A percentile compares a stretch with the other conserved stretches of the same genome.
Evolutionary conservation across 2,329 filamentous ascomycete species (phyloP).

Genomic region (Monosporascus ibericus): DNA sequence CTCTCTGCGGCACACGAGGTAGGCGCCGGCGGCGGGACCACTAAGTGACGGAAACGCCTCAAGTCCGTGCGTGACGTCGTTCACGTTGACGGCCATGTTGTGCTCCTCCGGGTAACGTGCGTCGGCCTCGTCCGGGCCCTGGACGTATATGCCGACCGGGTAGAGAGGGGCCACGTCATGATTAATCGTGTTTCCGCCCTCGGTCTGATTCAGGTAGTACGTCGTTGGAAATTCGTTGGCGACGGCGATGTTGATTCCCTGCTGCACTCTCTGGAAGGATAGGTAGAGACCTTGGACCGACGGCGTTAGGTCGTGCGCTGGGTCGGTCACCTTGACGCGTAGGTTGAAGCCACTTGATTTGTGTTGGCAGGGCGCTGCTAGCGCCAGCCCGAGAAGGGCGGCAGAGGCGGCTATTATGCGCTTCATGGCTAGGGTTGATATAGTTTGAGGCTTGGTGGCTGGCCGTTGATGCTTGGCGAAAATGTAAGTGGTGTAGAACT

Average conservation of each 20-base stretch:
- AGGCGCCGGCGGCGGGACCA: neutral
- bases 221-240: neutral
- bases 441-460: neutral
- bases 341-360: neutral
- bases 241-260: conserved; percentile 1
- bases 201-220: neutral
- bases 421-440: neutral
- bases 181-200: neutral
- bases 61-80: neutral
- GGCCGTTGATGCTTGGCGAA: neutral
- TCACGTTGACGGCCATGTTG: neutral
- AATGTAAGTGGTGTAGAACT: neutral
- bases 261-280: neutral
- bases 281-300: neutral
- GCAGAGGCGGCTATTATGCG: neutral
- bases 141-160: neutral
- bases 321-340: neutral
- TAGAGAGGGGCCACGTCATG: neutral
- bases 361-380: neutral
- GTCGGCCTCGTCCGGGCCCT: neutral
- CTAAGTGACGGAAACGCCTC: neutral
- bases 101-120: neutral
- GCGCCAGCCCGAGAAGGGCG: neutral
- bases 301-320: neutral
- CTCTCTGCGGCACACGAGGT: neutral